Evolutionary conservation across 2,329 filamentous ascomycete genomes (phyloP).

Genomic region (Fusarium equiseti): DNA sequence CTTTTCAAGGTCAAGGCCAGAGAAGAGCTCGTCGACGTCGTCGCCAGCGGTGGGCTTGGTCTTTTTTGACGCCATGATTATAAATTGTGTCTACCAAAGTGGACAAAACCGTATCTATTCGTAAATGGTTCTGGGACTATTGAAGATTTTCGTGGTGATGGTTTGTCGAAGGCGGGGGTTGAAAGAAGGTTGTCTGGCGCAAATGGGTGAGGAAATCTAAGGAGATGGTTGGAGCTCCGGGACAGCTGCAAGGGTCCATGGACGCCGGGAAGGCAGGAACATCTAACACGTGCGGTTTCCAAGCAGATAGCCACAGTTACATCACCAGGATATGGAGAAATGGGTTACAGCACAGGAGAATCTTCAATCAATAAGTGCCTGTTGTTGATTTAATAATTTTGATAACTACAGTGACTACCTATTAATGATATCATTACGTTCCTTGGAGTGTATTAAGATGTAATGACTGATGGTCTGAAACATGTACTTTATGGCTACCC

Average conservation of each 20-base stretch:
- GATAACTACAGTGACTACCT: neutral
- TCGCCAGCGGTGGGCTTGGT: slow-evolving; percentile 64
- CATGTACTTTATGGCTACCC: slow-evolving; percentile 35
- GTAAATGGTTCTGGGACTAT: neutral
- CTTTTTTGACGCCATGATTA: slow-evolving; percentile 71
- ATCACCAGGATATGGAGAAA: neutral
- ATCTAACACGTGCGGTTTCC: slow-evolving; percentile 26
- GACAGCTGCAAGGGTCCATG: slow-evolving; percentile 41
- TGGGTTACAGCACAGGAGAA: neutral
- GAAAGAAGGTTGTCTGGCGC: slow-evolving; percentile 43
- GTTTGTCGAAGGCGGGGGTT: slow-evolving; percentile 26
- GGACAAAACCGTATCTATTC: neutral
- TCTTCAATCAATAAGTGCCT: neutral
- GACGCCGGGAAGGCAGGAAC: slow-evolving; percentile 18
- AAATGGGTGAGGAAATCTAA: slow-evolving; percentile 21
- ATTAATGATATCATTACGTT: slow-evolving; percentile 22
- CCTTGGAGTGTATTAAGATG: slow-evolving; percentile 2
- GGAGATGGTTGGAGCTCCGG: slow-evolving; percentile 38
- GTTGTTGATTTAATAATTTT: neutral
- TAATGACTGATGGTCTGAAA: slow-evolving; percentile 12
- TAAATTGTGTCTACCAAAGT: slow-evolving; percentile 2
- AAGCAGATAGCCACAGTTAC: slow-evolving; percentile 8
- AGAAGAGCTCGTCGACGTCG: slow-evolving; percentile 75
- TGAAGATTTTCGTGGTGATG: slow-evolving; percentile 18
- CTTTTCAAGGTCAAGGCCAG: slow-evolving; percentile 68